Base-by-base conservation (phyloP, 371 early-diverging fungal species). In the Mucor plumbeus region DNA sequence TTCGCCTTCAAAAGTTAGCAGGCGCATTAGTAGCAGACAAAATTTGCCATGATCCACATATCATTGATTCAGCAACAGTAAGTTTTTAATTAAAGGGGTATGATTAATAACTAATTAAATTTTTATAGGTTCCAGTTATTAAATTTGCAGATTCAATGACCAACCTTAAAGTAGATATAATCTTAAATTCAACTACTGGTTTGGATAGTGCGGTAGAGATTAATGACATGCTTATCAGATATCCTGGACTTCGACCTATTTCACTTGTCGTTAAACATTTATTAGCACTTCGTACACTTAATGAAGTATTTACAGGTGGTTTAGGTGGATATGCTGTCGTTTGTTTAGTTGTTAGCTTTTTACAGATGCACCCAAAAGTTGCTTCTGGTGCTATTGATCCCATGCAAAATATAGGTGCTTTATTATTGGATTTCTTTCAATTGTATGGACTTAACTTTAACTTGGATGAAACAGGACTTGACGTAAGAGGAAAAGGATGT, bases 401-500 rank as follows among this genome's bases (percentile, higher is more conserved):
- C 0, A 60, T 82, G 55, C 84, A 92, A n/a, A 98, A 98, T 76
- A 67, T 99, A 9, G 98, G 97, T 11, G 83, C 90, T 1, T 76
- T 99, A n/a, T 68, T 99, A 40, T 70, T 98, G 15, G 99, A 99
- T 72, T 96, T 98, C 65, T 87, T 99, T 36, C 95, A 98, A 70
- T 83, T 97, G 17, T 99, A 97, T 74, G 99, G 99, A 7, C 70
- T 78, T n/a, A 70, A 82, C 7, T 95, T 97, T 72, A 91, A 91
- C 69, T 85, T 89, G 63, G 76, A 75, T 21, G 67, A 75, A 1
- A 86, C 91, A n/a, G 95, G 93, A 10, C 84, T 98, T 57, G 74
- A 76, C 39, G 83, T 94, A 2, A 63, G 50, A 0, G 79, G 86
- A 14, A 77, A 79, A 17, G 91, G 90, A 21, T 70, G 73, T 17